Evolutionary conservation across 805 yeast genomes (phyloP), one percentile per base, ranked within the genome.

Genomic region (Brettanomyces anomalus): DNA sequence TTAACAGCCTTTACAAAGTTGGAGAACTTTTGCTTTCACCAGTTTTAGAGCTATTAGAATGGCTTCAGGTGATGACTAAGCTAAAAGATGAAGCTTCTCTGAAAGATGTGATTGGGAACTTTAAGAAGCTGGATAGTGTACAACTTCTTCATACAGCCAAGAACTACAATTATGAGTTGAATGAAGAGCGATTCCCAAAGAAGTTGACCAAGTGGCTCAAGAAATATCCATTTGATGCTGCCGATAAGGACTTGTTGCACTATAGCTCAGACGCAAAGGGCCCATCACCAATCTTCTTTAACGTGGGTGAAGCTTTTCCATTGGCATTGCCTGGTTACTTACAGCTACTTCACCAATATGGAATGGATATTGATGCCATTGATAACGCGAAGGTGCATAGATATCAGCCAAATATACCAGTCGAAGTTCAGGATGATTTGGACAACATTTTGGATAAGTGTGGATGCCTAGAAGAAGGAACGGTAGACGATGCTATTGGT

Each of bases 11-110:
- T 40, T 77, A 70, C 53, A 73, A 74, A 41, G 73, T 87, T 17
- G 81, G 93, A 0, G 77, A 75, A 33, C 64, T 66, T 18, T 87
- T 85, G 49, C 66, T 89, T 41, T 75, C 74, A 46, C 88, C 96
- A 0, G 68, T 84, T 0, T 74, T 82, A 41, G 89, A 90, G 59
- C 61, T 90, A 24, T 65, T 90, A 43, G 96, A 90, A 60, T 90
- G 95, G 90, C 64, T 89, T 40, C 97, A 89, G 60, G 83, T 90
- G 36, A 76, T 87, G 60, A 76, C 94, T 0, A 76, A 83, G 13
- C 64, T 89, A 37, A 42, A 41, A 7, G 58, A 57, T 20, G 72
- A 79, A 44, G 88, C 81, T 43, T 66, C 79, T 33, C 68, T 85
- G 41, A 70, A 72, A 6, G 67, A 71, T 11, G 74, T 85, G 6